Evolutionary conservation across 1,284 basidiomycete genomes (phyloP), one percentile per base, ranked within the genome.

Genomic region (Apiotrichum mycotoxinovorans): DNA sequence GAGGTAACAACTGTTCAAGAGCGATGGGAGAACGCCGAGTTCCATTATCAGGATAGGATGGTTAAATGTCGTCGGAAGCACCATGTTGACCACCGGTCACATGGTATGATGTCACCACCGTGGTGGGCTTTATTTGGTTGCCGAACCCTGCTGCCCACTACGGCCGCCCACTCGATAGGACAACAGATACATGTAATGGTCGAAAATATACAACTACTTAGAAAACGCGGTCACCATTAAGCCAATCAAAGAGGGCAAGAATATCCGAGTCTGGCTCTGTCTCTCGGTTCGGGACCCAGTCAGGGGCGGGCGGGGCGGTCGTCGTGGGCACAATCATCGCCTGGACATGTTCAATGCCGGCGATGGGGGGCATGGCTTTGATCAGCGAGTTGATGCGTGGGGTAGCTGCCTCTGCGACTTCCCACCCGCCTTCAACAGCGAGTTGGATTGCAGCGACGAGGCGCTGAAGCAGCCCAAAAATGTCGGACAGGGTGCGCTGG

Each of bases 211-310:
- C 30, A 30, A 30, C 30, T 30, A 37, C 8, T 37, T n/a, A 51
- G 30, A 42, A 48, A 1, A 48, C 22, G 14, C 46, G 46, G 14
- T 62, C 60, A 3, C 60, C 57, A 18, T 58, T 58, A 11, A 62
- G 56, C 60, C 60, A 62, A 40, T 62, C 60, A 20, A 62, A 62
- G 17, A 62, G 51, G 14, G 60, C 60, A 1, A 62, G 44, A 17
- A 61, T 52, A 12, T 57, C 59, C 18, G 40, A 26, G 17, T 54
- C 49, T 0, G 59, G 59, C 25, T 60, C 51, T 11, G 45, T 23
- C 26, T 54, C 58, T 14, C 14, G 5, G 4, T n/a, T n/a, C n/a
- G 33, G 20, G 4, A 20, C 34, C 46, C 46, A 48, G 33, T 48
- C 46, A 5, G 22, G 46, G 8, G 27, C n/a, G 14, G 46, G 20